These are phyloP conservation scores for Daldinia eschscholtzii DNA, from an alignment of 2,329 filamentous ascomycete genomes.

Conservation along the genomic window DNA sequence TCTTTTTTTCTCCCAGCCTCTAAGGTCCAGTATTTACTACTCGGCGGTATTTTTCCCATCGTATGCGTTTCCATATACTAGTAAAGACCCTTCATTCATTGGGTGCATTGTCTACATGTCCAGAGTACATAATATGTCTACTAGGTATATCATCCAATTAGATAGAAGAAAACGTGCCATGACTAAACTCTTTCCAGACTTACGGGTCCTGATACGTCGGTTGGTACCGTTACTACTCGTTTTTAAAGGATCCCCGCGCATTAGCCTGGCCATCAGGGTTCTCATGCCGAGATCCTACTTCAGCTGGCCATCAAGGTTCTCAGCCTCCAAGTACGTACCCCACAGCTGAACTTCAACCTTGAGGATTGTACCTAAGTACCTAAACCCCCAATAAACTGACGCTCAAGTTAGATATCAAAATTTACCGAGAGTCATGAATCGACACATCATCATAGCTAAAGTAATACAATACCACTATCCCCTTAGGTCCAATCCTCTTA, in stretches of 20 bases:
- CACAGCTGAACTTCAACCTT: slow-evolving; percentile 28
- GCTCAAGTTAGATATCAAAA: neutral
- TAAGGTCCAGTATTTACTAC: slow-evolving; percentile 2
- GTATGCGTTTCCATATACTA: neutral
- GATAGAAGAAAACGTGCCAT: slow-evolving; percentile 8
- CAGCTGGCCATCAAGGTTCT: slow-evolving; percentile 44
- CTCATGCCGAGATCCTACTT: slow-evolving; percentile 30
- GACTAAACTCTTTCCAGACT: slow-evolving; percentile 21
- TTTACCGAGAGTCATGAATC: neutral
- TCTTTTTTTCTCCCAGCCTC: slow-evolving; percentile 3
- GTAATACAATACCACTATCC: neutral
- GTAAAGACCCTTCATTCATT: slow-evolving; percentile 6
- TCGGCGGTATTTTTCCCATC: slow-evolving; percentile 20
- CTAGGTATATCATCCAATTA: neutral
- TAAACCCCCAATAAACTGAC: neutral
- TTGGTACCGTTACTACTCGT: slow-evolving; percentile 24
- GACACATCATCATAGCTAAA: neutral
- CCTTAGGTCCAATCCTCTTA: neutral
- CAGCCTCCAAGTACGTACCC: slow-evolving; percentile 43
- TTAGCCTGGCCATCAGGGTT: slow-evolving; percentile 48
- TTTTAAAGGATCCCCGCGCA: slow-evolving; percentile 19
- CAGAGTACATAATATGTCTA: too few relatives aligned
- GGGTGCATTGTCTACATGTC: neutral
- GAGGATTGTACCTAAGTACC: neutral
- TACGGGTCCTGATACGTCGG: slow-evolving; percentile 35